Evolutionary conservation across 169 alveolate genomes (phyloP), one percentile per base, ranked within the genome.

Genomic region (Theileria orientalis): DNA sequence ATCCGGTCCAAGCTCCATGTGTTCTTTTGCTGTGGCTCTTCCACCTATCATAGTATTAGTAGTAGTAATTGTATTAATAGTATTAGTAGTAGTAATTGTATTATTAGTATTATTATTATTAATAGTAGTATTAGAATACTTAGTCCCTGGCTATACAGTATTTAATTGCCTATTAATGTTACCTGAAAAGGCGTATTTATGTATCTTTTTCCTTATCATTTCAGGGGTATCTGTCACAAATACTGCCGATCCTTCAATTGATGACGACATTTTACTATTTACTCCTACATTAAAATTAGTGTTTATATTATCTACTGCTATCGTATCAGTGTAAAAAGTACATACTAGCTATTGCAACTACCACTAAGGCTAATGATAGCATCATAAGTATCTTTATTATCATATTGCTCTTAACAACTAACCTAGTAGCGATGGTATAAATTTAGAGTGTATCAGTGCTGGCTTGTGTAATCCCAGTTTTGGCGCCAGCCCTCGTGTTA

Each of bases 341-440:
- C n/a, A n/a, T n/a, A n/a, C n/a, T n/a, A n/a, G n/a, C n/a, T n/a
- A n/a, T n/a, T n/a, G n/a, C n/a, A n/a, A n/a, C n/a, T n/a, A n/a
- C n/a, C n/a, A n/a, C n/a, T n/a, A n/a, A n/a, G n/a, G n/a, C n/a
- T n/a, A 96, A 96, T 2, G 97, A 87, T 40, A 94, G 89, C 11
- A 88, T 88, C 9, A 99, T n/a, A n/a, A n/a, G n/a, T n/a, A n/a
- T n/a, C n/a, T n/a, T n/a, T n/a, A n/a, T n/a, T n/a, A n/a, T n/a
- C n/a, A n/a, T n/a, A n/a, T n/a, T n/a, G n/a, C n/a, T n/a, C n/a
- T n/a, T n/a, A n/a, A n/a, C n/a, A n/a, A n/a, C n/a, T n/a, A n/a
- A n/a, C n/a, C 99, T 40, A 96, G 95, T 30, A 98, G 90, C 8
- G 99, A 97, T 16, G 99, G 99, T 92, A 98, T 86, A 94, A 98